These are phyloP conservation scores for Avena eriantha DNA, from an alignment of 176 grass and related monocot genomes.

Conservation along the genomic window DNA sequence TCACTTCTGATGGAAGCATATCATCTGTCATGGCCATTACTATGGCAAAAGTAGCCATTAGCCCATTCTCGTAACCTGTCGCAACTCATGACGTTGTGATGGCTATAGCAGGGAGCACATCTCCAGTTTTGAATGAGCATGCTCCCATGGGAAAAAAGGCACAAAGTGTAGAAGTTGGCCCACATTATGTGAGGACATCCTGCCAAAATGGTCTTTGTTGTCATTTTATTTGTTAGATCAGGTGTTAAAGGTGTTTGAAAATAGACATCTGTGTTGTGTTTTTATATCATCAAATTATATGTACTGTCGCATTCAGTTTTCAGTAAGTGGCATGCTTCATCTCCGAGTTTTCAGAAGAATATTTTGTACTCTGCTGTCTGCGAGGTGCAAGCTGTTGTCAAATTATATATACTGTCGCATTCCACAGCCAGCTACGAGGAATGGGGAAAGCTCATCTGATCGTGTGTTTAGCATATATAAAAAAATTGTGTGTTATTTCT, in stretches of 20 bases:
- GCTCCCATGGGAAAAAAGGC: neutral
- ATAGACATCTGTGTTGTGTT: neutral
- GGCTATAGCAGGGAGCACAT: neutral
- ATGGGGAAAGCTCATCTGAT: no score
- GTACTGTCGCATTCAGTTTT: neutral
- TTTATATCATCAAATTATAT: neutral
- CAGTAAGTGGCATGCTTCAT: conserved; percentile 15
- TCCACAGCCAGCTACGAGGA: no score
- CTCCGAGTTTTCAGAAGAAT: conserved; percentile 9
- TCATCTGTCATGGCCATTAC: neutral
- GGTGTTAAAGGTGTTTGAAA: neutral
- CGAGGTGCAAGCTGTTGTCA: conserved; percentile 26
- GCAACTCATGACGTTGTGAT: neutral
- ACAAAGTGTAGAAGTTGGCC: neutral
- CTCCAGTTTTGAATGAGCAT: conserved; percentile 26
- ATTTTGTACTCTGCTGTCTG: conserved; percentile 21
- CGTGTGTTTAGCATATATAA: no score
- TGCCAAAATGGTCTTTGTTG: neutral
- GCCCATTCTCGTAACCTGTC: neutral
- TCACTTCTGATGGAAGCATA: neutral
- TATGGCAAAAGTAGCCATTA: neutral
- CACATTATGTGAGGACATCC: neutral
- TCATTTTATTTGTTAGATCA: neutral
- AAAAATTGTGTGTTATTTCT: no score
- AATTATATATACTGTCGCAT: no score